These are phyloP conservation scores for Cryptococcus sp. DNA, from an alignment of 1,284 basidiomycete genomes.

Conservation along the genomic window DNA sequence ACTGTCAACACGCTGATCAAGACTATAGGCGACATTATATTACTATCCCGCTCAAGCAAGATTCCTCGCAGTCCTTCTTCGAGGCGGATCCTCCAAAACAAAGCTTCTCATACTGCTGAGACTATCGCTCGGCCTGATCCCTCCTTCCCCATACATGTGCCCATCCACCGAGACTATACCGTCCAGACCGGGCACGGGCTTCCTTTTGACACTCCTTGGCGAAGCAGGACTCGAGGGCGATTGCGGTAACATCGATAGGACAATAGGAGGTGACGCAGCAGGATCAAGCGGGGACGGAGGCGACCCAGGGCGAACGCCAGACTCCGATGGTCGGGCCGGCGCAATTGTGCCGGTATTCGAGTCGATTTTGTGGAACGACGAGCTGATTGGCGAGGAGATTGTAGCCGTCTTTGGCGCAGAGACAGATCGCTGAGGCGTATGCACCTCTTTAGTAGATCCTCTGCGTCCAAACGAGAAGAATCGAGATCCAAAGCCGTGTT, in stretches of 20 bases:
- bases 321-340: background rate
- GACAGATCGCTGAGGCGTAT: background rate
- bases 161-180: background rate
- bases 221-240: conserved; percentile 1
- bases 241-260: background rate
- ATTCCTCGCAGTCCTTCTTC: conserved; percentile 10
- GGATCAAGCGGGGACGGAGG: too few species aligned
- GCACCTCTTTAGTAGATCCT: background rate
- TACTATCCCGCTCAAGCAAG: background rate
- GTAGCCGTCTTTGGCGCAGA: conserved; percentile 1
- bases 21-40: too few species aligned
- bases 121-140: conserved; percentile 23
- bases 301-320: background rate
- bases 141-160: background rate
- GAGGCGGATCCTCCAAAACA: conserved; percentile 31
- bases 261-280: too few species aligned
- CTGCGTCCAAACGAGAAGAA: conserved; percentile 7
- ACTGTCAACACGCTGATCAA: too few species aligned
- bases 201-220: conserved; percentile 19
- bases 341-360: too few species aligned
- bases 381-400: conserved; percentile 4
- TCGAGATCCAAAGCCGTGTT: background rate
- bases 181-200: conserved; percentile 23
- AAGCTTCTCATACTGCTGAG: conserved; percentile 29
- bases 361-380: conserved; percentile 3